Percentiles rank a stretch among this genome's conserved stretches.
phyloP scores from a whole-genome alignment of 441 rosid genomes.

The Bocquillonia castaneifolia region DNA sequence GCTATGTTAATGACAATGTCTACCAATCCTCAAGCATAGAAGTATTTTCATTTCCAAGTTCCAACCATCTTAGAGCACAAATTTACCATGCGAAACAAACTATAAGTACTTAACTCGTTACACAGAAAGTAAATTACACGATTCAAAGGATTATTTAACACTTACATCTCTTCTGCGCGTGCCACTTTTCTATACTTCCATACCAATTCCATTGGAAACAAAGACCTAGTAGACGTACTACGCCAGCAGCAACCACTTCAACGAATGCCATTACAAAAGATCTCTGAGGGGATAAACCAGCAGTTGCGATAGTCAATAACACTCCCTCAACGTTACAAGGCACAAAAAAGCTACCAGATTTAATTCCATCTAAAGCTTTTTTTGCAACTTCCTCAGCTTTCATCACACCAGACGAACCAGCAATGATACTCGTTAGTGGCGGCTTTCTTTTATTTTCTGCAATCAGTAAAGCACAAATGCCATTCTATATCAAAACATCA shows the following conservation, averaged over 20 bases:
- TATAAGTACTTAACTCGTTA: background rate
- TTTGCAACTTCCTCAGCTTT: constrained; percentile 76
- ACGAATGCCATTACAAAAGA: constrained; percentile 67
- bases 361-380: constrained; percentile 67
- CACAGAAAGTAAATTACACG: background rate
- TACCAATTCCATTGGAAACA: constrained; percentile 88
- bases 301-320: constrained; percentile 58
- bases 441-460: constrained; percentile 72
- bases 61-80: background rate
- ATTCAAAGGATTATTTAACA: background rate
- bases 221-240: constrained; percentile 49
- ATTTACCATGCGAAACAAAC: background rate
- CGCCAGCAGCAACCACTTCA: constrained; percentile 56
- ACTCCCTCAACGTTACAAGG: constrained; percentile 77
- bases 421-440: constrained; percentile 54
- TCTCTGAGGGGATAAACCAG: constrained; percentile 84
- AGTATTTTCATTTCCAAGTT: too few relatives aligned
- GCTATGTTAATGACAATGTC: background rate
- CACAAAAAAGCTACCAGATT: constrained; percentile 57
- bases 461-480: constrained; percentile 3
- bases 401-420: constrained; percentile 67
- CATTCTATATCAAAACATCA: too few relatives aligned
- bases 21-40: too few relatives aligned
- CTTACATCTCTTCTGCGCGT: constrained; percentile 33
- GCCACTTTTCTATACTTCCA: constrained; percentile 57